phyloP scores from a whole-genome alignment of 306 rosid species.

The Malus orientalis region DNA sequence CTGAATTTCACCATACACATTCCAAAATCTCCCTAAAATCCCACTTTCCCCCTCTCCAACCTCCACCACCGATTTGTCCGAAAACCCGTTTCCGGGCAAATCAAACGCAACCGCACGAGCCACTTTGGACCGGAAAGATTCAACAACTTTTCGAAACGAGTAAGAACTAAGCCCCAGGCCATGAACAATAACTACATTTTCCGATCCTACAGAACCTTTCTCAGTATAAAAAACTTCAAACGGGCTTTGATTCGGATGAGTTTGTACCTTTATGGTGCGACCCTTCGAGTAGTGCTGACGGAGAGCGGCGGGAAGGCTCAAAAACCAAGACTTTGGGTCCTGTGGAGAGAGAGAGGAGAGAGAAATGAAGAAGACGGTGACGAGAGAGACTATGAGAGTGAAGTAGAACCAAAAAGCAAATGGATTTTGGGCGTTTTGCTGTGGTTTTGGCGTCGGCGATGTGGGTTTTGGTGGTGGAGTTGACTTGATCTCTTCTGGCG shows the following conservation, averaged over 20 bases:
- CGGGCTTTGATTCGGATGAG: conserved; percentile 38
- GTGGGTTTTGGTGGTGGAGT: conserved; percentile 12
- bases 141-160: conserved; percentile 44
- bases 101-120: conserved; percentile 54
- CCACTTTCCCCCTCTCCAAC: conserved; percentile 39
- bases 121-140: conserved; percentile 43
- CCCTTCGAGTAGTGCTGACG: conserved; percentile 78
- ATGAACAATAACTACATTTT: conserved; percentile 57
- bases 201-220: conserved; percentile 32
- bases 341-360: conserved; percentile 44
- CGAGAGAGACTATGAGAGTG: conserved; percentile 50
- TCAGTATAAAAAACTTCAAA: conserved; percentile 54
- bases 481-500: conserved; percentile 13
- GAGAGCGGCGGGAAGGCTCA: conserved; percentile 52
- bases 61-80: conserved; percentile 54
- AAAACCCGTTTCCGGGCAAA: conserved; percentile 84
- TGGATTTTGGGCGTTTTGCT: conserved; percentile 18
- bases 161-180: conserved; percentile 69
- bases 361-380: conserved; percentile 41
- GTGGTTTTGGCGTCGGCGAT: conserved; percentile 6
- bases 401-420: conserved; percentile 85
- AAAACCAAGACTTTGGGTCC: conserved; percentile 69
- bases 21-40: conserved; percentile 60
- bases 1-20: conserved; percentile 57
- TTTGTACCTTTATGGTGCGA: conserved; percentile 68